Conservation (phyloP, 495 filamentous ascomycete genomes). For the Cetradonia linearis region DNA sequence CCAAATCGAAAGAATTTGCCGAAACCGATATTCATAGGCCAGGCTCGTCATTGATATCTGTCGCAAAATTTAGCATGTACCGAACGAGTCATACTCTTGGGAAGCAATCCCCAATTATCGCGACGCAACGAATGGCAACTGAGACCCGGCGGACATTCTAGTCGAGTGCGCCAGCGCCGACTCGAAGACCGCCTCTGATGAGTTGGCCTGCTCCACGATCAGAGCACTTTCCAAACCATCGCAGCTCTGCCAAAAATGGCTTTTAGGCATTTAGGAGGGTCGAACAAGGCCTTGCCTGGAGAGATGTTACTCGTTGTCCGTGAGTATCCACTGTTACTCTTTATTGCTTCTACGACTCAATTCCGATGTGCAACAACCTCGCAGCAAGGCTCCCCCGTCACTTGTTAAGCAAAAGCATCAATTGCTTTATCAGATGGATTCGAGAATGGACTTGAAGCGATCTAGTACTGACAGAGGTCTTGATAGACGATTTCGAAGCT, state of each 20-base stretch:
- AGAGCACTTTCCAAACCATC: background rate
- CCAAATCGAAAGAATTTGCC: background rate
- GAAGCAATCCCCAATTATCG: background rate
- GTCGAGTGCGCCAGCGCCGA: constrained; percentile 16
- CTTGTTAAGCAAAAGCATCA: background rate
- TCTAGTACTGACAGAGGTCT: constrained; percentile 14
- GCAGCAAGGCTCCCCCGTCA: background rate
- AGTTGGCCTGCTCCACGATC: constrained; percentile 6
- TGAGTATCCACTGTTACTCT: constrained; percentile 40
- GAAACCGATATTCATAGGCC: background rate
- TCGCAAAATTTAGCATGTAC: constrained; percentile 12
- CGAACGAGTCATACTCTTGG: constrained; percentile 4
- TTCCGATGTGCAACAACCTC: background rate
- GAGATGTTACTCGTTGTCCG: constrained; percentile 67
- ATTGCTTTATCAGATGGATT: background rate
- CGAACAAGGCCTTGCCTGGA: constrained; percentile 48
- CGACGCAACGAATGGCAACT: constrained; percentile 7
- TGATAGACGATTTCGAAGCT: constrained; percentile 68
- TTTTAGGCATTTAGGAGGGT: constrained; percentile 30
- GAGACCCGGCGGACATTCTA: constrained; percentile 10
- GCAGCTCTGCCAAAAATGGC: constrained; percentile 33
- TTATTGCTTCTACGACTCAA: background rate
- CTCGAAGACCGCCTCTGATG: constrained; percentile 14
- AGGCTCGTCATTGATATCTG: constrained; percentile 22
- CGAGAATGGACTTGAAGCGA: background rate